Evolutionary conservation across 2,329 filamentous ascomycete genomes (phyloP), one percentile per base, ranked within the genome.

Genomic region (Colletotrichum melonis): DNA sequence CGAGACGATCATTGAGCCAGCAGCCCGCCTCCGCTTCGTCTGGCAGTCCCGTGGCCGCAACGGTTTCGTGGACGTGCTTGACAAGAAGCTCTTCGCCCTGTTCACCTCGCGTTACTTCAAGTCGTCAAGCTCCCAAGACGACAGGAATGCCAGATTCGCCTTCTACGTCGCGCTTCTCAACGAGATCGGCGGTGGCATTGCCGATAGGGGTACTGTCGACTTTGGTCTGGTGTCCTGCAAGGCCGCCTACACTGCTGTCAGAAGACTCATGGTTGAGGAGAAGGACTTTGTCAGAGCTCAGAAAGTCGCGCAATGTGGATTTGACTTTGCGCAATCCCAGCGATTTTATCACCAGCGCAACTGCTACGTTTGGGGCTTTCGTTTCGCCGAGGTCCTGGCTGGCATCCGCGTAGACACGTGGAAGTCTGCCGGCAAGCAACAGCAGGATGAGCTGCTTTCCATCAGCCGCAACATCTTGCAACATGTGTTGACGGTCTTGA

Each of bases 321-420:
- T 86, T 78, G 78, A 80, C 22, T 87, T 87, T 74, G 83, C 83
- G 4, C 78, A 82, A 59, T 78, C 80, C 30, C 83, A 85, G 65
- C 79, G 81, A 28, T 82, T 85, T 52, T 88, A 88, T 75, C 79
- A 82, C 49, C 78, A 79, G 35, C 73, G 79, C 1, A 77, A 80
- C 22, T 82, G 81, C 64, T 83, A 87, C 63, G 80, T 80, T 22
- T 81, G 83, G 64, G 86, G 85, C 19, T 86, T 87, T 78, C 82
- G 83, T 74, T 79, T 88, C 8, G 85, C 86, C 14, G 82, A 84
- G 56, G 78, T 82, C 24, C 79, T 88, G 59, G 84, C 85, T 3
- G 84, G 84, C 26, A 82, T 84, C 58, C 82, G 82, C 30, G 78
- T 81, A 8, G 76, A 52, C 8, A 57, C 9, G 12, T 73, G 70